Base-by-base conservation (phyloP, 2,329 filamentous ascomycete genomes). In the Diaporthe sp. region DNA sequence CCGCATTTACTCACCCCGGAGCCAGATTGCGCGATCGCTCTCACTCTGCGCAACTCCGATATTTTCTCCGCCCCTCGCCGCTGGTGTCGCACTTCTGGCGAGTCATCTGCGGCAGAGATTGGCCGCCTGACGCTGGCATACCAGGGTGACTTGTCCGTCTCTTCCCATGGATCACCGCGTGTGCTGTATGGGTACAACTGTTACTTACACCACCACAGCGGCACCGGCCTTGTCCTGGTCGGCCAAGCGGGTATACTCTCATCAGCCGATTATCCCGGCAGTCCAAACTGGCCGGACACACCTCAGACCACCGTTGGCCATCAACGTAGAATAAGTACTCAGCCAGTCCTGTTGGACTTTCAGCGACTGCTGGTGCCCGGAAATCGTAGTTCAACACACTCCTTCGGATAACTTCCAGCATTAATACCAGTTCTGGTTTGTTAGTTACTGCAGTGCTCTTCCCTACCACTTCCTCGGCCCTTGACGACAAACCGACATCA, bases 31-130 rank as follows among this genome's bases (percentile, higher is more conserved):
- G 76, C 71, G 71, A 76, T 72, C 58, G 15, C 37, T 47, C 47
- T 31, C 71, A 65, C 39, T 25, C 44, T 61, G 3, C 22, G 42
- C 12, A 72, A 72, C 76, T 78, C 79, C 79, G 80, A 78, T 13
- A 80, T 78, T 80, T 80, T 78, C 78, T 80, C 79, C 80, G 79
- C 75, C 49, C 57, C 67, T 67, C 25, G 42, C 61, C 61, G 13
- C 42, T 20, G 9, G 4, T 47, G 25, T 10, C 42, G 39, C 39
- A 31, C 65, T 22, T 3, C 9, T 37, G 63, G 47, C 65, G 65
- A 70, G 49, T 70, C 65, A 55, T 70, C 49, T 42, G 17, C 13
- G 34, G n/a, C 9, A 39, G n/a, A 15, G 47, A 53, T 39, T 68
- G 65, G 65, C 44, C 61, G 20, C 28, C 20, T 67, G 61, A 31